A percentile compares a stretch with the other conserved stretches of the same genome.
Conservation (phyloP, 208 protist species). For the Crithidia mellificae region DNA sequence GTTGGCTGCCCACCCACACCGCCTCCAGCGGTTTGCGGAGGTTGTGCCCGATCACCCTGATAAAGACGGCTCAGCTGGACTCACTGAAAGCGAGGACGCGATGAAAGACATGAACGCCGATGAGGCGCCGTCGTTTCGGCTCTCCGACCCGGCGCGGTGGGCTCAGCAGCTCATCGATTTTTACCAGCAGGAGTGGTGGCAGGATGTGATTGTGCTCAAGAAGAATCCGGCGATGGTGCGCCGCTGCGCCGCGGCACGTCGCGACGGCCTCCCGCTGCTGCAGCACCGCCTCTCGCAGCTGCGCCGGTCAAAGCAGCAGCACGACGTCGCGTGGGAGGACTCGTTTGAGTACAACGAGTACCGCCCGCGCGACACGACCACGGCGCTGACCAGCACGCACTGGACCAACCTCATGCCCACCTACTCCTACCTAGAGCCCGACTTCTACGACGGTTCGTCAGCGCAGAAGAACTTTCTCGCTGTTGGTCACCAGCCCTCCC, state of each 20-base stretch:
- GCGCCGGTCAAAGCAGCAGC: neutral
- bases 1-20: conserved; percentile 2
- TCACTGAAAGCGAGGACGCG: too few relatives aligned
- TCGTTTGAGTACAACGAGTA: conserved; percentile 86
- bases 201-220: conserved; percentile 67
- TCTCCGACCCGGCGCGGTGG: conserved; percentile 8
- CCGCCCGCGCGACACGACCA: conserved; percentile 44
- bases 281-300: neutral
- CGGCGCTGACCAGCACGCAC: conserved; percentile 51
- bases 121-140: too few relatives aligned
- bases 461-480: conserved; percentile 60
- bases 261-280: neutral
- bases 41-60: too few relatives aligned
- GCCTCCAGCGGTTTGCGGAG: neutral
- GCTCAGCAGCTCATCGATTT: conserved; percentile 7
- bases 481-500: conserved; percentile 46
- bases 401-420: conserved; percentile 76
- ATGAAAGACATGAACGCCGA: too few relatives aligned
- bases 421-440: conserved; percentile 74
- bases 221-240: conserved; percentile 36
- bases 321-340: conserved; percentile 57
- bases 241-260: conserved; percentile 3
- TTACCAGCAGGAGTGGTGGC: conserved; percentile 25
- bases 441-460: conserved; percentile 52
- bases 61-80: too few relatives aligned